phyloP scores from a whole-genome alignment of 495 filamentous ascomycete species.

The Penicillium egyptiacum region DNA sequence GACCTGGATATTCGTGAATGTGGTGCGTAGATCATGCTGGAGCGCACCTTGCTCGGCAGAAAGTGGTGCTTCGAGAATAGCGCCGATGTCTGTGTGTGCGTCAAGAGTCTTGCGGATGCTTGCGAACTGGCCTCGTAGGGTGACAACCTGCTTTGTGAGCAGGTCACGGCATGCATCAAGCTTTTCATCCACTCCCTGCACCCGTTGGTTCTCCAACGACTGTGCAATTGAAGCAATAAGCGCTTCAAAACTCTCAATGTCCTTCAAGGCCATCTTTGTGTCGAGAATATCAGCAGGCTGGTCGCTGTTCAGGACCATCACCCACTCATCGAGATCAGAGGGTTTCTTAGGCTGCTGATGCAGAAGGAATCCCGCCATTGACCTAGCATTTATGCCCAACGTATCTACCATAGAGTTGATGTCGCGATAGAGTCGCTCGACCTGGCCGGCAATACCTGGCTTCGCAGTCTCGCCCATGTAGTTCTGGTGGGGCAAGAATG shows the following conservation, averaged over 20 bases:
- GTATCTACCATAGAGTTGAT: constrained; percentile 97
- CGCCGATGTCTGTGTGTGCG: constrained; percentile 62
- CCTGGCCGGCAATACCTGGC: constrained; percentile 68
- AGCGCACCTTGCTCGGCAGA: constrained; percentile 76
- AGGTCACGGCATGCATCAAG: constrained; percentile 60
- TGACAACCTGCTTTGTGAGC: constrained; percentile 59
- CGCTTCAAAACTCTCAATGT: constrained; percentile 62
- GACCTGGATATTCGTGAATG: constrained; percentile 66
- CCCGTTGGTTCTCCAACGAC: constrained; percentile 62
- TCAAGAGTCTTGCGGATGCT: constrained; percentile 72
- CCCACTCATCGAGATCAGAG: constrained; percentile 48
- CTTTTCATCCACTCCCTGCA: constrained; percentile 63
- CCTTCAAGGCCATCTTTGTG: constrained; percentile 68
- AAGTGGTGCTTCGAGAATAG: constrained; percentile 67
- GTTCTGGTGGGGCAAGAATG: constrained; percentile 68
- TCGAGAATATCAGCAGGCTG: constrained; percentile 47
- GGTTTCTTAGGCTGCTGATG: constrained; percentile 55
- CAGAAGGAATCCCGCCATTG: constrained; percentile 67
- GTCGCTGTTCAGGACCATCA: constrained; percentile 38
- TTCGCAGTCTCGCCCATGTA: constrained; percentile 59
- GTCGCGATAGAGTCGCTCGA: constrained; percentile 85
- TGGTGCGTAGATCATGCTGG: constrained; percentile 75
- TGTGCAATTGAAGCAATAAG: constrained; percentile 56
- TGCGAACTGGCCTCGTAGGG: constrained; percentile 65
- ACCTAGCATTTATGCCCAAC: constrained; percentile 80